Evolutionary conservation across 768 basidiomycete species (phyloP).

Genomic region (Rhizopogon sp.): DNA sequence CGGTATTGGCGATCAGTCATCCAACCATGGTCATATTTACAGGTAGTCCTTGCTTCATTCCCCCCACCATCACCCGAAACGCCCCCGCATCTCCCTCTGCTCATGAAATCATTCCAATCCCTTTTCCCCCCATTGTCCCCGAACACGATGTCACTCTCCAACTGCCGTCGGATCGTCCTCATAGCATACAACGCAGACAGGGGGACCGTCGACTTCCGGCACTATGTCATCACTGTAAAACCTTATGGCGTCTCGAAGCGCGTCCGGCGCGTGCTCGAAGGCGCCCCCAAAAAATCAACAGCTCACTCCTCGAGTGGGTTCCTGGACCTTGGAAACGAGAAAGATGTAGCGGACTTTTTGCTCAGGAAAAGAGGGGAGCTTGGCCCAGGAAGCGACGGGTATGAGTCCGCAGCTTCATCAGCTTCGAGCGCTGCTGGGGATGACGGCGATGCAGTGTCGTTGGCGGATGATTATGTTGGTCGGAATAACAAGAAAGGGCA

Average conservation of each 20-base stretch:
- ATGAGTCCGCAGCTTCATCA: slow-evolving; percentile 79
- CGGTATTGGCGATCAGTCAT: background rate
- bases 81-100: slow-evolving; percentile 80
- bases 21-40: slow-evolving; percentile 5
- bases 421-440: slow-evolving; percentile 81
- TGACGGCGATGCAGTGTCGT: slow-evolving; percentile 71
- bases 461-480: slow-evolving; percentile 93
- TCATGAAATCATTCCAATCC: slow-evolving; percentile 95
- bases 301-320: slow-evolving; percentile 32
- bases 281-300: slow-evolving; percentile 31
- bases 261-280: slow-evolving; percentile 81
- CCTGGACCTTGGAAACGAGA: slow-evolving; percentile 82
- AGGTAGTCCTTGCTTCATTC: slow-evolving; percentile 93
- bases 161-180: slow-evolving; percentile 91
- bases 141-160: slow-evolving; percentile 72
- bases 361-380: slow-evolving; percentile 63
- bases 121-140: slow-evolving; percentile 93
- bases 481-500: slow-evolving; percentile 91
- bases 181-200: slow-evolving; percentile 85
- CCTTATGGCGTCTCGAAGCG: slow-evolving; percentile 92
- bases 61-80: slow-evolving; percentile 69
- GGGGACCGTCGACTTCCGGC: slow-evolving; percentile 86
- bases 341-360: slow-evolving; percentile 94
- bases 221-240: slow-evolving; percentile 93
- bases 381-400: slow-evolving; percentile 52